phyloP scores from a whole-genome alignment of 169 alveolate species.

The Plasmodium berghei region DNA sequence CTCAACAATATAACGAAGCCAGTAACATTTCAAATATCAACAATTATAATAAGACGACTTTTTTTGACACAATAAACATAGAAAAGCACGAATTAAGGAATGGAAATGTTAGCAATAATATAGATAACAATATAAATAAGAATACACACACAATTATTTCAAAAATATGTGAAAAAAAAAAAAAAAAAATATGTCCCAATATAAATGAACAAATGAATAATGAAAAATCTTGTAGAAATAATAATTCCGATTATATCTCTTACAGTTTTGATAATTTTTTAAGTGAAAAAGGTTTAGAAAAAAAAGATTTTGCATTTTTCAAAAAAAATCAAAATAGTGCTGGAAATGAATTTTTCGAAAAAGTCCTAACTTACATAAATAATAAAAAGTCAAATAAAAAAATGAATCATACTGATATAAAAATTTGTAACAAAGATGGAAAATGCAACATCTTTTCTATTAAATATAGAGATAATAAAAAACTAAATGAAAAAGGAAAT shows the following conservation, averaged over 20 bases:
- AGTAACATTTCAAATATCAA: not conserved
- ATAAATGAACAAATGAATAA: too few relatives aligned
- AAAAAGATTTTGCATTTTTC: conserved; percentile 61
- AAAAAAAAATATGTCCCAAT: too few relatives aligned
- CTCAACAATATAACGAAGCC: not conserved
- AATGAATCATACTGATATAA: not conserved
- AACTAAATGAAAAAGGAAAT: not conserved
- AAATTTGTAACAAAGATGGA: not conserved
- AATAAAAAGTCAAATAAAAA: conserved; percentile 6
- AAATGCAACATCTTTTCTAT: not conserved
- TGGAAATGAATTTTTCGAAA: conserved; percentile 19
- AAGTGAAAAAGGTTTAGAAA: conserved; percentile 29
- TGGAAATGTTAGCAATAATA: not conserved
- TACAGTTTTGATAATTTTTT: conserved; percentile 37
- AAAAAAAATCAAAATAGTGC: conserved; percentile 7
- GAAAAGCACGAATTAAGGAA: not conserved
- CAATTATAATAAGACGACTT: not conserved
- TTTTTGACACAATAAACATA: not conserved
- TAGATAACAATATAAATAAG: not conserved
- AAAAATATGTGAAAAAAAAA: too few relatives aligned
- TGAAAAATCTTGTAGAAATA: not conserved
- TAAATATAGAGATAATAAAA: not conserved
- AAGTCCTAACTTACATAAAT: conserved; percentile 9
- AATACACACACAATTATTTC: not conserved
- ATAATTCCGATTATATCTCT: not conserved